Base-by-base conservation (phyloP, 768 basidiomycete genomes). In the Hypholoma fasciculare region DNA sequence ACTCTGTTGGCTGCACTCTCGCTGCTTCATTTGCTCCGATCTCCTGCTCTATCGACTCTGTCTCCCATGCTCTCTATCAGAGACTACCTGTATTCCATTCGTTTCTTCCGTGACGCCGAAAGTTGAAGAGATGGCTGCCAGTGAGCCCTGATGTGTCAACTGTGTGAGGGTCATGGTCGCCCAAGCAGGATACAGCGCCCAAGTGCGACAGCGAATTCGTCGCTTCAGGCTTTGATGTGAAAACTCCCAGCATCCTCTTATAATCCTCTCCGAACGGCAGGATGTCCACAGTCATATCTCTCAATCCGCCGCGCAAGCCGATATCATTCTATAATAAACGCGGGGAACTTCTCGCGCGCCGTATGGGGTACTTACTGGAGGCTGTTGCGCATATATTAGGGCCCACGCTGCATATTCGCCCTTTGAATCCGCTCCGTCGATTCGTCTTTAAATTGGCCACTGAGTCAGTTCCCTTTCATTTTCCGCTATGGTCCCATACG, bases 401-500 rank as follows among this genome's bases (percentile, higher is more conserved):
- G 55, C 53, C 26, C 17, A 43, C 52, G 54, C 48, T 17, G 43
- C 14, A 11, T 27, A 44, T 14, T 42, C 23, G 53, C 52, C 39
- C 26, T 26, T 43, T 53, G 40, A 17, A 16, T 30, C 52, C 36
- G 43, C 44, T 47, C 53, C 39, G 34, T 26, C 27, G 30, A 37
- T 53, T 59, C 49, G 52, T 57, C 39, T 48, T 36, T 49, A 47
- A 39, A 51, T 52, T 49, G 49, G 39, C 49, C 60, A 36, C 16
- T 49, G 40, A 48, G 46, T 43, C 42, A n/a, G 20, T 43, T 43
- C 39, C 51, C 34, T 34, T 40, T 46, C 36, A 19, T 34, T 23
- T 17, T 51, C 36, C 49, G 38, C 57, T 42, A 60, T 64, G 64
- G 58, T 53, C 39, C 57, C 54, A 59, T 64, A 65, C 49, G 57